A percentile compares a stretch with the other conserved stretches of the same genome.
Conservation (phyloP, 768 basidiomycete genomes). For the Kockovaella imperatae region DNA sequence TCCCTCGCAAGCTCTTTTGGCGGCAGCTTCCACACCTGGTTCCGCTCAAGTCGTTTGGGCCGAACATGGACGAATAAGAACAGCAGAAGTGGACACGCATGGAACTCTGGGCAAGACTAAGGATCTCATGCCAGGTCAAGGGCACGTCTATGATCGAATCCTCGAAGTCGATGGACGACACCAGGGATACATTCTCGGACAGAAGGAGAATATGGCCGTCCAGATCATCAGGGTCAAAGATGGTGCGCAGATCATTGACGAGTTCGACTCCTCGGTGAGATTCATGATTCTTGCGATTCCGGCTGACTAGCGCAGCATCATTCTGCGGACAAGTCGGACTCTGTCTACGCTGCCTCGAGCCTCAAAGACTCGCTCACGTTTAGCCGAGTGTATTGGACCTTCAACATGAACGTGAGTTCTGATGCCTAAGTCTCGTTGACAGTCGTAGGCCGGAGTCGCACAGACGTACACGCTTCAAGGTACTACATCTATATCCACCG, state of each 20-base stretch:
- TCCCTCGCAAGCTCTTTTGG: constrained; percentile 45
- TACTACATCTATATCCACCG: constrained; percentile 15
- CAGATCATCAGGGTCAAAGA: constrained; percentile 53
- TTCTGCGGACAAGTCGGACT: constrained; percentile 48
- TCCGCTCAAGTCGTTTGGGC: constrained; percentile 48
- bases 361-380: constrained; percentile 54
- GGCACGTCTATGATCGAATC: constrained; percentile 50
- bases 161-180: constrained; percentile 57
- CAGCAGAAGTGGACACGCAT: constrained; percentile 41
- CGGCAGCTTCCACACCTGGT: constrained; percentile 23
- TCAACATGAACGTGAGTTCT: constrained; percentile 51
- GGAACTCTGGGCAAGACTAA: constrained; percentile 21
- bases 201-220: constrained; percentile 54
- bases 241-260: constrained; percentile 47
- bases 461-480: constrained; percentile 21
- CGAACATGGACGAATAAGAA: constrained; percentile 51
- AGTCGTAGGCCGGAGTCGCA: constrained; percentile 12
- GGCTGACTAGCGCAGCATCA: not conserved
- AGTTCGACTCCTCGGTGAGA: constrained; percentile 57
- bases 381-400: constrained; percentile 62
- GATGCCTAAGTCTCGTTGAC: too few relatives aligned
- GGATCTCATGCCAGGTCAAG: constrained; percentile 25
- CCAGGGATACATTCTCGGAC: constrained; percentile 57
- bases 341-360: constrained; percentile 56
- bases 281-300: not conserved